Evolutionary conservation across 75 land plant species (phyloP).

Genomic region (Larix kaempferi): DNA sequence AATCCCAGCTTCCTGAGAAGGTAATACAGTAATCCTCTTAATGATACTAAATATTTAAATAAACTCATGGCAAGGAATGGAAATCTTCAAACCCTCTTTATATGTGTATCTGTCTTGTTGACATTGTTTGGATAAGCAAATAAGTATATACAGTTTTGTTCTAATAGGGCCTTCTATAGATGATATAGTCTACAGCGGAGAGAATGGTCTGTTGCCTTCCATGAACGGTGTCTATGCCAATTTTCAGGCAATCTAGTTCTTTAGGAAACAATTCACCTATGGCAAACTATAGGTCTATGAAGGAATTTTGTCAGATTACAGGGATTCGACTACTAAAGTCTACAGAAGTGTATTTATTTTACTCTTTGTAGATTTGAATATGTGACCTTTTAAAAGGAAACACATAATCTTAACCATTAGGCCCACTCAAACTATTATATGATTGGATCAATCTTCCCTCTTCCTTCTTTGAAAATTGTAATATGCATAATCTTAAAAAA

Average conservation of each 20-base stretch:
- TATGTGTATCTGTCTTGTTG: background rate
- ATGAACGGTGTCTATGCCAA: too few relatives aligned
- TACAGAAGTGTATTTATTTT: too few relatives aligned
- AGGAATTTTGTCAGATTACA: background rate
- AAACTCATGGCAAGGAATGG: too few relatives aligned
- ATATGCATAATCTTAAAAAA: background rate
- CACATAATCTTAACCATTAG: background rate
- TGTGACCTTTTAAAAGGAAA: too few relatives aligned
- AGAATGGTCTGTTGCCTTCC: too few relatives aligned
- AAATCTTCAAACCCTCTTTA: background rate
- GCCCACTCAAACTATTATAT: background rate
- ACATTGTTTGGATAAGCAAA: background rate
- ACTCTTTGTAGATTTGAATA: too few relatives aligned
- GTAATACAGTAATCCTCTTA: slow-evolving; percentile 24
- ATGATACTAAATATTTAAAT: background rate
- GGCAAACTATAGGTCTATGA: background rate
- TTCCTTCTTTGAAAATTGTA: background rate
- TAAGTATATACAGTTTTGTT: background rate
- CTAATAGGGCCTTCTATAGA: background rate
- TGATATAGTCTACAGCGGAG: too few relatives aligned
- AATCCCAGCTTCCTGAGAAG: slow-evolving; percentile 56
- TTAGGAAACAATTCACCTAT: background rate
- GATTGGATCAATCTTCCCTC: background rate
- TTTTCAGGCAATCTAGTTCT: background rate
- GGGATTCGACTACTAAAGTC: too few relatives aligned